Base-by-base conservation (phyloP, 495 filamentous ascomycete species). In the Cenococcum geophilum region DNA sequence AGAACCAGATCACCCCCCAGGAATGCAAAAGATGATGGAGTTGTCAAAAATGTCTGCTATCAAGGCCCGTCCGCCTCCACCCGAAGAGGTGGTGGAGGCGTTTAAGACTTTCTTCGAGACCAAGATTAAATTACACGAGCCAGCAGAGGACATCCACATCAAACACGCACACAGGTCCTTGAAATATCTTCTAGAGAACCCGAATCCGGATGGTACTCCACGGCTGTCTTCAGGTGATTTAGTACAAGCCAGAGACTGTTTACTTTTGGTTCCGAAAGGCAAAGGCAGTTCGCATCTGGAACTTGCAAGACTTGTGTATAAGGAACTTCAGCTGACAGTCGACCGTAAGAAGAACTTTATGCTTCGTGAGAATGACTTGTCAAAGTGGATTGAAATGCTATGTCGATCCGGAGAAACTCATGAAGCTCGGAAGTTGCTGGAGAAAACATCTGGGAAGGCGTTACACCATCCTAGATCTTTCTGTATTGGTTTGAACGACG, bases 71-170 rank as follows among this genome's bases (percentile, higher is more conserved):
- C 77, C 79, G 8, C 89, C 88, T 21, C 71, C 81, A 12, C 73
- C 75, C 12, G 68, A 78, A 25, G 79, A 85, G n/a, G 70, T 95
- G 0, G 72, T 81, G 0, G 73, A 77, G 22, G 89, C 87, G 22
- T 88, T 87, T 65, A 76, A 73, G 54, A 74, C 77, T 5, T 89
- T 95, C 61, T 82, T 93, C 55, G 20, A 65, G 10, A 21, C 43
- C 18, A 63, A 63, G 16, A 9, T 25, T 8, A 32, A 52, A 16
- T 9, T 16, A 4, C 16, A 9, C 16, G 23, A 12, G 53, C 18
- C 14, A 40, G 12, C 37, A 21, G 62, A 68, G 40, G 66, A 68
- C 58, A 55, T 58, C 55, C 62, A 68, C 10, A 34, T 68, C 27
- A 20, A 45, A 4, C 11, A 45, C 14, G 62, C 83, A 37, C 62